phyloP scores from a whole-genome alignment of 345 rosid genomes.

The Citrus reticulata region DNA sequence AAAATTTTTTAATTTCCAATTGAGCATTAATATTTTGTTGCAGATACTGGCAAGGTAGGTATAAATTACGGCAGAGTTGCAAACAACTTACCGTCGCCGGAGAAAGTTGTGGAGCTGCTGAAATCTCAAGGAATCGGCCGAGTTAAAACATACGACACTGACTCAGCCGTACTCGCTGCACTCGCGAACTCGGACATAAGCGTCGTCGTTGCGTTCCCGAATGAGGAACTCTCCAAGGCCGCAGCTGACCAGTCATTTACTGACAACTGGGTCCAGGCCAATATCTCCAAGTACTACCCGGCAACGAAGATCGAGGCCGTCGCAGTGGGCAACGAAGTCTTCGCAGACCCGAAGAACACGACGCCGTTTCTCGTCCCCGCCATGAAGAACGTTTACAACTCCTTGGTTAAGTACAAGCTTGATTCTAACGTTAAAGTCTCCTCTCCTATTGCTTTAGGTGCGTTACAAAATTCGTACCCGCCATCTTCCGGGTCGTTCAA shows the following conservation, averaged over 20 bases:
- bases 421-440: constrained; percentile 57
- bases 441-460: constrained; percentile 72
- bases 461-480: constrained; percentile 67
- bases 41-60: constrained; percentile 62
- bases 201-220: constrained; percentile 75
- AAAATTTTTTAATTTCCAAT: too few species aligned
- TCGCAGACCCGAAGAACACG: constrained; percentile 69
- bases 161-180: constrained; percentile 58
- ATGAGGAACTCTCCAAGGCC: constrained; percentile 66
- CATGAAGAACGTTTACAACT: constrained; percentile 63
- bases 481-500: constrained; percentile 83
- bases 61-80: constrained; percentile 87
- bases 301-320: constrained; percentile 67
- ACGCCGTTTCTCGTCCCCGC: constrained; percentile 73
- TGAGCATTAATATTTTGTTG: not conserved
- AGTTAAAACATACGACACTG: constrained; percentile 80
- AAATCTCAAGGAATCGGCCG: constrained; percentile 52
- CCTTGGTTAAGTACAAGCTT: constrained; percentile 50
- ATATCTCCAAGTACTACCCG: constrained; percentile 53
- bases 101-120: constrained; percentile 63
- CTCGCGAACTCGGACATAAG: constrained; percentile 57
- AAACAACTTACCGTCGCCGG: constrained; percentile 62
- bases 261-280: constrained; percentile 77
- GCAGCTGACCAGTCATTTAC: constrained; percentile 68
- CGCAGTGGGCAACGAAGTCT: constrained; percentile 90